Percentiles rank a stretch among this genome's conserved stretches.
Evolutionary conservation across 495 filamentous ascomycete genomes (phyloP).

Genomic region (Neurospora africana): DNA sequence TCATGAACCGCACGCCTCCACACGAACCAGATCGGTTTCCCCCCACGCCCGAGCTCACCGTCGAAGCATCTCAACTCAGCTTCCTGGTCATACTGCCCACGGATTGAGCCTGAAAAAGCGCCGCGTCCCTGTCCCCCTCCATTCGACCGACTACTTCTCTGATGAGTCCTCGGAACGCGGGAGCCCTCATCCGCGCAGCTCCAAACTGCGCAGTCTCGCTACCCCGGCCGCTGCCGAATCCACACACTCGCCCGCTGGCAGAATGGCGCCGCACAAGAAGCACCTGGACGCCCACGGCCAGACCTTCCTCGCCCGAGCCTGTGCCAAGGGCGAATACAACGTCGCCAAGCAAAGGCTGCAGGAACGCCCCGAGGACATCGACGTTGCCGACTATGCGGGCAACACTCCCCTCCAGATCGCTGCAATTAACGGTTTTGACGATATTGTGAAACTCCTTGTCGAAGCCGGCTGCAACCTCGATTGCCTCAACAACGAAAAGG

Average conservation of each 20-base stretch:
- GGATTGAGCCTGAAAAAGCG: constrained; percentile 46
- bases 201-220: constrained; percentile 53
- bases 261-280: constrained; percentile 63
- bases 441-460: constrained; percentile 74
- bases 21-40: constrained; percentile 52
- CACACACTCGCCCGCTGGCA: constrained; percentile 49
- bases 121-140: constrained; percentile 45
- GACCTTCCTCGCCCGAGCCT: constrained; percentile 74
- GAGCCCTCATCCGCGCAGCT: constrained; percentile 57
- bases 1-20: constrained; percentile 23
- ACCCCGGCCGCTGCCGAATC: constrained; percentile 45
- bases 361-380: constrained; percentile 74
- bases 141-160: constrained; percentile 55
- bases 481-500: constrained; percentile 68
- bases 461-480: constrained; percentile 74
- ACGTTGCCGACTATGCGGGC: constrained; percentile 82
- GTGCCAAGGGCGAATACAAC: constrained; percentile 66
- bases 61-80: constrained; percentile 55
- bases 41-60: constrained; percentile 48
- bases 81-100: constrained; percentile 38
- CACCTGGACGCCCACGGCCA: constrained; percentile 76
- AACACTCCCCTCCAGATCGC: constrained; percentile 92
- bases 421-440: constrained; percentile 66
- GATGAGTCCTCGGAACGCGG: constrained; percentile 65
- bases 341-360: constrained; percentile 54